phyloP scores from a whole-genome alignment of 805 yeast species.

The Candida succiphila region DNA sequence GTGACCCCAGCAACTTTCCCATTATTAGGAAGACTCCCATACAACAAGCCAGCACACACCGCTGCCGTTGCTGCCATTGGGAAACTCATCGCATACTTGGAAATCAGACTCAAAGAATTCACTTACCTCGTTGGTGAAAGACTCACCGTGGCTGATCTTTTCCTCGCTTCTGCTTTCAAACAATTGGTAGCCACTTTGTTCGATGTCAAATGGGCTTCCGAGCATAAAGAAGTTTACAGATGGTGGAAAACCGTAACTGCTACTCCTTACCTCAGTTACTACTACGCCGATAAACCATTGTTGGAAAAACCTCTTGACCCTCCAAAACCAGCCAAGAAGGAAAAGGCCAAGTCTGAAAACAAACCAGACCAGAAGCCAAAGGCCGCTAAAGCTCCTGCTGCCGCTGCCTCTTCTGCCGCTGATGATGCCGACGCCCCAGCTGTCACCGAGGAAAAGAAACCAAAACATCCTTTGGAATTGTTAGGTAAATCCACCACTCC shows the following conservation, averaged over 20 bases:
- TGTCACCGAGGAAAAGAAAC: conserved; percentile 51
- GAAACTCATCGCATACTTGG: conserved; percentile 8
- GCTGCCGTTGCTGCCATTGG: conserved; percentile 19
- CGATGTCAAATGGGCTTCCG: conserved; percentile 41
- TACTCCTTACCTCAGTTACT: conserved; percentile 35
- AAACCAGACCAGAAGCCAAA: conserved; percentile 30
- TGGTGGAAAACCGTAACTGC: conserved; percentile 40
- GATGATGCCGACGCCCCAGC: conserved; percentile 32
- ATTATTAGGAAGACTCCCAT: conserved; percentile 55
- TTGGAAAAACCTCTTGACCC: conserved; percentile 57
- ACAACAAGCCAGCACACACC: conserved; percentile 56
- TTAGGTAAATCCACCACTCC: conserved; percentile 62
- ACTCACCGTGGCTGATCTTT: conserved; percentile 25
- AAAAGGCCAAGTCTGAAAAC: conserved; percentile 38
- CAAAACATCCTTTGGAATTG: conserved; percentile 85
- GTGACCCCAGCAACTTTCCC: conserved; percentile 46
- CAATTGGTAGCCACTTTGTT: conserved; percentile 33
- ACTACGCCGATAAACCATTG: conserved; percentile 43
- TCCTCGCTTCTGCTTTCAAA: conserved; percentile 21
- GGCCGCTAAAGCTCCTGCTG: conserved; percentile 19
- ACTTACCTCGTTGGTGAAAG: conserved; percentile 29
- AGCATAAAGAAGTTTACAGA: conserved; percentile 40
- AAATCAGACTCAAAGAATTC: conserved; percentile 22
- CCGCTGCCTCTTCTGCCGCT: conserved; percentile 19
- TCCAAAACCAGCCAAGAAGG: conserved; percentile 61